phyloP scores from a whole-genome alignment of 2,329 filamentous ascomycete species.

The Dissoconium aciculare region DNA sequence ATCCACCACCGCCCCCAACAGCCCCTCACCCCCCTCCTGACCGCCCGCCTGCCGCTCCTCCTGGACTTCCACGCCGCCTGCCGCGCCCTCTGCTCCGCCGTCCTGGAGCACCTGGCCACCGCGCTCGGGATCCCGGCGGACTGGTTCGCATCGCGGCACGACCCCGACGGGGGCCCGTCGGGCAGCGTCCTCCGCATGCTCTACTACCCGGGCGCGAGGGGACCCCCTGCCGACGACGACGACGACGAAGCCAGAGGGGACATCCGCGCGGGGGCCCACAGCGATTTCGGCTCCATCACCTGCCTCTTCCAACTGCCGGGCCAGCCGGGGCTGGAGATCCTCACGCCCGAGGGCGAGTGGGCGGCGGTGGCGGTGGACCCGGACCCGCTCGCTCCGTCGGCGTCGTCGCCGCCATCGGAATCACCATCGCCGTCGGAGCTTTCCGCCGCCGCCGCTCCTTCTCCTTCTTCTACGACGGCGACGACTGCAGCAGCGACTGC shows the following conservation, averaged over 20 bases:
- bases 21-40: slow-evolving; percentile 53
- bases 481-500: slow-evolving; percentile 34
- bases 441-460: background rate
- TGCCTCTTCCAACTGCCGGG: slow-evolving; percentile 71
- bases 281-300: slow-evolving; percentile 60
- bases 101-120: slow-evolving; percentile 63
- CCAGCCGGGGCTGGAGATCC: slow-evolving; percentile 76
- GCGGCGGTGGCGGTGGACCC: slow-evolving; percentile 32
- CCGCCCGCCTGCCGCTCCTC: slow-evolving; percentile 45
- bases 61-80: slow-evolving; percentile 55
- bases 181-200: slow-evolving; percentile 42
- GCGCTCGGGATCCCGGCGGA: slow-evolving; percentile 44
- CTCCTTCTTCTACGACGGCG: slow-evolving; percentile 6
- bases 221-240: slow-evolving; percentile 9
- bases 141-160: slow-evolving; percentile 50
- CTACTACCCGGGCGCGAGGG: slow-evolving; percentile 23
- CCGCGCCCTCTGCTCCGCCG: slow-evolving; percentile 52
- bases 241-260: slow-evolving; percentile 40
- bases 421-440: no score
- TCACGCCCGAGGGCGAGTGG: slow-evolving; percentile 37
- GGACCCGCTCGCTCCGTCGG: no score
- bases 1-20: slow-evolving; percentile 54
- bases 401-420: no score
- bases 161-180: slow-evolving; percentile 34
- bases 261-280: slow-evolving; percentile 80